Conservation (phyloP, 768 basidiomycete species). For the Lenzites betulinus region DNA sequence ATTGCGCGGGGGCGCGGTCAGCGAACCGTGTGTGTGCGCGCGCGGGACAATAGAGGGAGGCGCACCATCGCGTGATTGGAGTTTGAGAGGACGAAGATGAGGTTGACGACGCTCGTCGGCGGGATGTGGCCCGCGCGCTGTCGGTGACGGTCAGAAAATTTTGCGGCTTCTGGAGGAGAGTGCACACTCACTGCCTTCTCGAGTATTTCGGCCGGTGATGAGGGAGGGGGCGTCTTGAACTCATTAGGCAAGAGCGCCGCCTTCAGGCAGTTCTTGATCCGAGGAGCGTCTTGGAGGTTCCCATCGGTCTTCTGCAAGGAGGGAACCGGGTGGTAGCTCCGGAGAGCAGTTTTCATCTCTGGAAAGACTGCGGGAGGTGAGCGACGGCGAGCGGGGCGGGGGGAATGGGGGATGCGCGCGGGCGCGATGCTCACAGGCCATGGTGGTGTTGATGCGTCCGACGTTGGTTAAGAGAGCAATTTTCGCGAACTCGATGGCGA, state of each 20-base stretch:
- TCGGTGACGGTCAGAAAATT: conserved; percentile 8
- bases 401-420: background rate
- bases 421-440: conserved; percentile 63
- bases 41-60: background rate
- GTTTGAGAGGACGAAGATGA: conserved; percentile 81
- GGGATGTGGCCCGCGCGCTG: conserved; percentile 66
- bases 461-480: conserved; percentile 86
- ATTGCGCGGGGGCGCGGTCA: conserved; percentile 1
- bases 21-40: background rate
- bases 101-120: conserved; percentile 83
- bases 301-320: conserved; percentile 86
- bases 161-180: conserved; percentile 1
- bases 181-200: conserved; percentile 56
- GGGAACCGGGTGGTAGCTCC: conserved; percentile 91
- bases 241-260: conserved; percentile 76
- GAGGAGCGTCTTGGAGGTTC: conserved; percentile 87
- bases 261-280: conserved; percentile 90
- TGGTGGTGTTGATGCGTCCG: conserved; percentile 89
- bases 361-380: conserved; percentile 67
- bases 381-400: conserved; percentile 6
- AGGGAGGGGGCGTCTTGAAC: conserved; percentile 61
- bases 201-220: conserved; percentile 74
- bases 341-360: conserved; percentile 88
- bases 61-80: conserved; percentile 66
- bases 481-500: conserved; percentile 79